Conservation (phyloP, 1,284 basidiomycete genomes). For the Sutorius eximius region DNA sequence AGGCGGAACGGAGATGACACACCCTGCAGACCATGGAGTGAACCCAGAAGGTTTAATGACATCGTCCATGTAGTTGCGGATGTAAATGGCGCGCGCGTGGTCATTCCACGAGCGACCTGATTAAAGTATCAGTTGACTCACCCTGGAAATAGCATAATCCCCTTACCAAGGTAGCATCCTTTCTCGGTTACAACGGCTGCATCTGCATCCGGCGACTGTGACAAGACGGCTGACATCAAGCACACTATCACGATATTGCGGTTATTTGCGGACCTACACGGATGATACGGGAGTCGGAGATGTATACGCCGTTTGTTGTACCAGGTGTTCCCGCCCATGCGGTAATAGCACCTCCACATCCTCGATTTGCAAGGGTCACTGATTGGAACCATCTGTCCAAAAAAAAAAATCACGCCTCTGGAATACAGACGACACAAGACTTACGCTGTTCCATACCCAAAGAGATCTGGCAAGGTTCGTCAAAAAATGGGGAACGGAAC, state of each 20-base stretch:
- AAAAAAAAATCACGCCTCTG: conserved; percentile 23
- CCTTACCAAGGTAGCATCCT: conserved; percentile 51
- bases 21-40: conserved; percentile 38
- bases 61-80: conserved; percentile 60
- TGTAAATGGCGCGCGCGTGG: conserved; percentile 53
- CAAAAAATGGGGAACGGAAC: conserved; percentile 12
- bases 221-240: conserved; percentile 26
- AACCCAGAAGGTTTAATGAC: conserved; percentile 54
- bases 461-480: conserved; percentile 43
- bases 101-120: conserved; percentile 65
- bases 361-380: conserved; percentile 58
- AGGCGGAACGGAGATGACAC: background rate
- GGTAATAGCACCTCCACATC: conserved; percentile 59
- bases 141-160: background rate
- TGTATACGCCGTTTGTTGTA: conserved; percentile 56
- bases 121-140: background rate
- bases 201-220: conserved; percentile 61
- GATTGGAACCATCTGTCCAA: conserved; percentile 58
- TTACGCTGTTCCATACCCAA: conserved; percentile 59
- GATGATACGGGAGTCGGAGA: conserved; percentile 57
- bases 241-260: conserved; percentile 47
- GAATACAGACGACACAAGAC: conserved; percentile 14
- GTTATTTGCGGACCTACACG: conserved; percentile 49
- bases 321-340: conserved; percentile 56
- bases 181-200: conserved; percentile 44